Base-by-base conservation (phyloP, 306 rosid genomes). In the Benincasa hispida region DNA sequence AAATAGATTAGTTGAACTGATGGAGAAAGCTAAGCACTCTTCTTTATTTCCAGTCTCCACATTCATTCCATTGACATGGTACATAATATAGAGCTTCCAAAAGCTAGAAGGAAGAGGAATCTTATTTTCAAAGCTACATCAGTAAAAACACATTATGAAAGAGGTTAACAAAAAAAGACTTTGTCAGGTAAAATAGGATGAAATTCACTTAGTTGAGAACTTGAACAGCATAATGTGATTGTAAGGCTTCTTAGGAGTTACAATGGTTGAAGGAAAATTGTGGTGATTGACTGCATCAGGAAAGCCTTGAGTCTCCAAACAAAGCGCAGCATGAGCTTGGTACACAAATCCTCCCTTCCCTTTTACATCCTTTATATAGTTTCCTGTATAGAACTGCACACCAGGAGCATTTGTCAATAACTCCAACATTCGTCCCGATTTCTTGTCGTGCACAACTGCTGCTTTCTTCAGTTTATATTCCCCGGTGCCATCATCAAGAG, bases 211-310 rank as follows among this genome's bases (percentile, higher is more conserved):
- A 84, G 84, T 83, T 8, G 91, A 90, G 68, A 92, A 90, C 86
- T 84, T 80, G 3, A 86, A 72, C 22, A 87, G 76, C 89, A 87
- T 86, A 48, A 19, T 12, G 74, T 90, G 98, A 13, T 77, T 85
- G 60, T 90, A 90, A 78, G 89, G 79, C 81, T 84, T 80, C 68
- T 81, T 80, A 1, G 87, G 89, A 21, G 81, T 87, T 30, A 92
- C 89, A 83, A 90, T 90, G 6, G 90, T 88, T 5, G 98, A 90
- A 5, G 96, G 96, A 67, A 92, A 92, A 80, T 86, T 87, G 32
- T 86, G 89, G 61, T 86, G 98, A 56, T 90, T 90, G 78, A 90
- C 92, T 0, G 91, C 83, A 48, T 92, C 92, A 5, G 96, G 93
- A 47, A 86, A 92, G 4, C 85, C 89, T 63, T 85, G 98, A 63